Evolutionary conservation across 805 yeast genomes (phyloP).

Genomic region (Kodamaea laetipori): DNA sequence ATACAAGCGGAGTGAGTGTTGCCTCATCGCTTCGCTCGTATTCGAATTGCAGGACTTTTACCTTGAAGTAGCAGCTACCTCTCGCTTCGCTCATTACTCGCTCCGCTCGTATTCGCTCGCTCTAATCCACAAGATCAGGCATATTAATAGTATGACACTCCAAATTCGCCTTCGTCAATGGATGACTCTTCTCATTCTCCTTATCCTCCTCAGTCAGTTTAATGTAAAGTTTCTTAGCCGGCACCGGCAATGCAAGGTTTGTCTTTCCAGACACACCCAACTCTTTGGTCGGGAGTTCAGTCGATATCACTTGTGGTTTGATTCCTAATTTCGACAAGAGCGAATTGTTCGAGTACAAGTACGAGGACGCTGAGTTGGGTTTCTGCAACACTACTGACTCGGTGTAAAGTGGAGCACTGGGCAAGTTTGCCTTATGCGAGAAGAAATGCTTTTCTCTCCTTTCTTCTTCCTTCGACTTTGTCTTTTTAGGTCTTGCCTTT

Average conservation of each 20-base stretch:
- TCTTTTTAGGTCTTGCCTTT: not conserved
- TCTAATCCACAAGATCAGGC: slow-evolving; percentile 16
- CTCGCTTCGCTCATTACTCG: too few relatives aligned
- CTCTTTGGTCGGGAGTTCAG: slow-evolving; percentile 25
- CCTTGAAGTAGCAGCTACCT: too few relatives aligned
- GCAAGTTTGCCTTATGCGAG: slow-evolving; percentile 30
- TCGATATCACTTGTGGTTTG: slow-evolving; percentile 41
- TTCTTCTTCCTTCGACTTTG: slow-evolving; percentile 8
- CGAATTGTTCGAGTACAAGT: slow-evolving; percentile 37
- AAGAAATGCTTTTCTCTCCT: slow-evolving; percentile 21
- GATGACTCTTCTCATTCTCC: slow-evolving; percentile 21
- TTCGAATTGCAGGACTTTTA: too few relatives aligned
- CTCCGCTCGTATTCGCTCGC: too few relatives aligned
- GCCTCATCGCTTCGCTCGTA: too few relatives aligned
- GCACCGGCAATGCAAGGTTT: slow-evolving; percentile 9
- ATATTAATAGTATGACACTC: slow-evolving; percentile 25
- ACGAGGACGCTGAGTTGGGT: slow-evolving; percentile 30
- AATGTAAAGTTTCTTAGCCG: slow-evolving; percentile 9
- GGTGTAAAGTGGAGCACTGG: slow-evolving; percentile 35
- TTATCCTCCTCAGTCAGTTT: slow-evolving; percentile 16
- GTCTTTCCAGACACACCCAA: slow-evolving; percentile 12
- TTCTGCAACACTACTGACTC: slow-evolving; percentile 32
- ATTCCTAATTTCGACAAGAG: slow-evolving; percentile 42
- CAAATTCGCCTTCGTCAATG: slow-evolving; percentile 34
- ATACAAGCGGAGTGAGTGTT: too few relatives aligned